Evolutionary conservation across 345 rosid species (phyloP).

Genomic region (Populus deltoides): DNA sequence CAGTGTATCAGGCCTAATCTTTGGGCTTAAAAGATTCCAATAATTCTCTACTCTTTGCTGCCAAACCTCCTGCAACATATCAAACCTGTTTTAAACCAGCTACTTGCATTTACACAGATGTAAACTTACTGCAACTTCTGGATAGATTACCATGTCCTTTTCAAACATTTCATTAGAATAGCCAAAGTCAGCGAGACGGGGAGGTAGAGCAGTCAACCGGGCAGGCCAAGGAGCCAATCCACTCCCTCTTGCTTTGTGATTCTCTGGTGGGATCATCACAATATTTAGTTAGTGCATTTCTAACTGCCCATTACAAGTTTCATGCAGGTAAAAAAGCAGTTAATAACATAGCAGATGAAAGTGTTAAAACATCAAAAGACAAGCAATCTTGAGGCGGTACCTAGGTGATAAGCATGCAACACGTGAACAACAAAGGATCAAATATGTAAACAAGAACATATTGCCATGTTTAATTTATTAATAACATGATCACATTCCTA

Average conservation of each 20-base stretch:
- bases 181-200: conserved; percentile 89
- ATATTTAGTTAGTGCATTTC: background rate
- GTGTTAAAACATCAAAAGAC: background rate
- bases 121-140: background rate
- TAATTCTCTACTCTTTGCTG: conserved; percentile 66
- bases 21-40: conserved; percentile 77
- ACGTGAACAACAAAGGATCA: background rate
- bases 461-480: background rate
- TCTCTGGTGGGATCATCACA: background rate
- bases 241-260: conserved; percentile 58
- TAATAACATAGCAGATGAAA: background rate
- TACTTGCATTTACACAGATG: conserved; percentile 6
- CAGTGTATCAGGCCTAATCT: conserved; percentile 56
- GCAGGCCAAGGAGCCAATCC: conserved; percentile 99
- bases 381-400: background rate
- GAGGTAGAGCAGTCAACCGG: conserved; percentile 76
- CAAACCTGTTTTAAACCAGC: background rate
- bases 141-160: conserved; percentile 65
- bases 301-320: background rate
- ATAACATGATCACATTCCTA: background rate
- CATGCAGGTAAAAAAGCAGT: background rate
- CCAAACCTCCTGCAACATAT: conserved; percentile 65
- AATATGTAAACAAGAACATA: background rate
- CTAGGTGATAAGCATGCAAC: background rate
- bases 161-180: conserved; percentile 72